Evolutionary conservation across 1,284 basidiomycete genomes (phyloP).

Genomic region (Austroboletus novae-zelandiae): DNA sequence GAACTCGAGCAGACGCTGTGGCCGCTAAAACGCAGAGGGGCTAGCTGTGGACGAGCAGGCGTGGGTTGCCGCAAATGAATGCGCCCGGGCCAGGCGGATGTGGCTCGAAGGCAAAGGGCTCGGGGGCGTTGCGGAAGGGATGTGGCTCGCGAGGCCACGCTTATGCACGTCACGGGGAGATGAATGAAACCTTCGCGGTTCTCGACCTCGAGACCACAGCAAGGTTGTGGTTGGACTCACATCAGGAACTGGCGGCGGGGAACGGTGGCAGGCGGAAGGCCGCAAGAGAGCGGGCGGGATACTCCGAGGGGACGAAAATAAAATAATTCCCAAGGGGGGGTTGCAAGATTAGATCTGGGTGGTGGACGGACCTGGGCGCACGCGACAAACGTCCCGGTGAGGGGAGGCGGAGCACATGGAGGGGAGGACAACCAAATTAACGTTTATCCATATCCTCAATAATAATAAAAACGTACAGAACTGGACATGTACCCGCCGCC

Average conservation of each 20-base stretch:
- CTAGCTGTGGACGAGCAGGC: slow-evolving; percentile 10
- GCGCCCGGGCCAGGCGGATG: slow-evolving; percentile 16
- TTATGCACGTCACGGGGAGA: slow-evolving; percentile 28
- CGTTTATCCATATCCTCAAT: slow-evolving; percentile 4
- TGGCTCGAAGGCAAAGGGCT: slow-evolving; percentile 16
- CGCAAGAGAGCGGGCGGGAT: slow-evolving; percentile 20
- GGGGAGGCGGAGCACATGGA: slow-evolving; percentile 3
- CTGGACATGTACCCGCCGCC: slow-evolving; percentile 7
- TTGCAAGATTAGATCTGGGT: slow-evolving; percentile 26
- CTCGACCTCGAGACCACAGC: not conserved
- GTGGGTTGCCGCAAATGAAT: slow-evolving; percentile 12
- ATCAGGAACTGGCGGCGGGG: not conserved
- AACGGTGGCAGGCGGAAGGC: slow-evolving; percentile 27
- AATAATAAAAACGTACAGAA: not conserved
- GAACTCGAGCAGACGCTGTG: slow-evolving; percentile 19
- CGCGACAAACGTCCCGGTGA: not conserved
- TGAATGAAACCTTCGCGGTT: slow-evolving; percentile 33
- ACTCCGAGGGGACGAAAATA: slow-evolving; percentile 25
- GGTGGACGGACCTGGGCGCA: not conserved
- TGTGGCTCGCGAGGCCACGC: not conserved
- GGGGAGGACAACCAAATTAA: slow-evolving; percentile 16
- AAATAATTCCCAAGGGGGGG: slow-evolving; percentile 18
- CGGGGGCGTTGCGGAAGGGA: slow-evolving; percentile 4
- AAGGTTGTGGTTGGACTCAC: slow-evolving; percentile 10
- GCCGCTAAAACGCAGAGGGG: too few species aligned